These are phyloP conservation scores for Berberis vulgaris DNA, from an alignment of 164 flowering plant species.

Conservation along the genomic window DNA sequence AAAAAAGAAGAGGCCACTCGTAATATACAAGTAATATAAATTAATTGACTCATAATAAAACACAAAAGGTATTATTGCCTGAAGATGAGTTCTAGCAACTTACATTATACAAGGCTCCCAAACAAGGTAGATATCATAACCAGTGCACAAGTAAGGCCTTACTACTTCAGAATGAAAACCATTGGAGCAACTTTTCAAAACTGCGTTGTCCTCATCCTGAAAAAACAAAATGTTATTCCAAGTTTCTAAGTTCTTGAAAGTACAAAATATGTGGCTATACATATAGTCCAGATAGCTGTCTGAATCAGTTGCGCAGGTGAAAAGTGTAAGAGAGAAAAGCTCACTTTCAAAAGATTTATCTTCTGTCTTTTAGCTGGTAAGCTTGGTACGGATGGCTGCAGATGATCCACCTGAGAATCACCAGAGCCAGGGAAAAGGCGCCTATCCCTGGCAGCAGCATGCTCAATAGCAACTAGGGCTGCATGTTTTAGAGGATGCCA, in stretches of 20 bases:
- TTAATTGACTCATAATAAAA: no score
- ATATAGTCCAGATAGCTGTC: background rate
- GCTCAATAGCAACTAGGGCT: slow-evolving; percentile 74
- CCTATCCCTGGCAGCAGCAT: slow-evolving; percentile 83
- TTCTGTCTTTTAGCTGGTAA: slow-evolving; percentile 56
- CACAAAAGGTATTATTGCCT: no score
- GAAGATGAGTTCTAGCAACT: slow-evolving; percentile 17
- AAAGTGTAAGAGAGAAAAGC: background rate
- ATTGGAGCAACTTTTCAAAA: slow-evolving; percentile 15
- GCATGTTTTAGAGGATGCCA: slow-evolving; percentile 93
- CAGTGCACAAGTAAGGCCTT: slow-evolving; percentile 87
- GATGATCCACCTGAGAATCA: slow-evolving; percentile 18
- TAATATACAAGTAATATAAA: no score
- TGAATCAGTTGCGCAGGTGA: background rate
- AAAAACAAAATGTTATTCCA: background rate
- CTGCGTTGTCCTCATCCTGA: slow-evolving; percentile 26
- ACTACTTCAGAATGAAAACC: slow-evolving; percentile 20
- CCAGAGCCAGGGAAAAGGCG: slow-evolving; percentile 38
- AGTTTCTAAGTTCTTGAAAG: background rate
- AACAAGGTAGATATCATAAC: slow-evolving; percentile 74
- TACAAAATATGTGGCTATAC: background rate
- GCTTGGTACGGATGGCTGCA: slow-evolving; percentile 16
- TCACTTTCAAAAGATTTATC: slow-evolving; percentile 23
- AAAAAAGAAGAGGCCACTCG: no score
- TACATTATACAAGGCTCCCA: slow-evolving; percentile 96